These are phyloP conservation scores for Diutina catenulata DNA, from an alignment of 1,139 yeast genomes.

Conservation along the genomic window DNA sequence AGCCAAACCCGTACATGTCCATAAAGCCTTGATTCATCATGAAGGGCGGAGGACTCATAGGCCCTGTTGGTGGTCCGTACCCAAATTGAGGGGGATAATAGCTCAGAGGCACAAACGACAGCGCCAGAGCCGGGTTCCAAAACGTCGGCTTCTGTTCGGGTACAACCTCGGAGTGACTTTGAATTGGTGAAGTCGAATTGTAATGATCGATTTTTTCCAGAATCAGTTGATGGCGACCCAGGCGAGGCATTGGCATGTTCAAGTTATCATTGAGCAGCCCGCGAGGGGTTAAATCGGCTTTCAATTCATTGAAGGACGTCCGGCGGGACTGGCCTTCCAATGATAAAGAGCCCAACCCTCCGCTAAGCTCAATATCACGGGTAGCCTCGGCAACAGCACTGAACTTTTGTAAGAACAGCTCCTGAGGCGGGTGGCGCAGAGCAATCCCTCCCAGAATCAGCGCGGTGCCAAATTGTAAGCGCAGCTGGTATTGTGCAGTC, in stretches of 20 bases:
- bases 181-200: conserved; percentile 39
- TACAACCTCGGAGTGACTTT: conserved; percentile 13
- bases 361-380: conserved; percentile 51
- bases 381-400: conserved; percentile 73
- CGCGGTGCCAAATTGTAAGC: conserved; percentile 42
- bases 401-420: conserved; percentile 53
- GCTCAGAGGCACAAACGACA: conserved; percentile 34
- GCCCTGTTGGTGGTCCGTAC: conserved; percentile 12
- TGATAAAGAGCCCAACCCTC: conserved; percentile 17
- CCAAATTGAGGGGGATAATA: conserved; percentile 13
- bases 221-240: conserved; percentile 45
- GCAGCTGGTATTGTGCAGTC: conserved; percentile 7
- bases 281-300: conserved; percentile 24
- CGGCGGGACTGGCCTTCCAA: conserved; percentile 30
- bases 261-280: conserved; percentile 42
- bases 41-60: conserved; percentile 30
- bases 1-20: neutral
- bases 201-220: conserved; percentile 56
- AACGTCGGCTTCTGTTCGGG: conserved; percentile 22
- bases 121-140: conserved; percentile 59
- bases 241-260: conserved; percentile 27
- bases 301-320: conserved; percentile 31
- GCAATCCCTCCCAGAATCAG: conserved; percentile 51
- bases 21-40: conserved; percentile 17
- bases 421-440: conserved; percentile 34